A percentile compares a stretch with the other conserved stretches of the same genome.
Evolutionary conservation across 768 basidiomycete species (phyloP).

Genomic region (Kwoniella dendrophila): DNA sequence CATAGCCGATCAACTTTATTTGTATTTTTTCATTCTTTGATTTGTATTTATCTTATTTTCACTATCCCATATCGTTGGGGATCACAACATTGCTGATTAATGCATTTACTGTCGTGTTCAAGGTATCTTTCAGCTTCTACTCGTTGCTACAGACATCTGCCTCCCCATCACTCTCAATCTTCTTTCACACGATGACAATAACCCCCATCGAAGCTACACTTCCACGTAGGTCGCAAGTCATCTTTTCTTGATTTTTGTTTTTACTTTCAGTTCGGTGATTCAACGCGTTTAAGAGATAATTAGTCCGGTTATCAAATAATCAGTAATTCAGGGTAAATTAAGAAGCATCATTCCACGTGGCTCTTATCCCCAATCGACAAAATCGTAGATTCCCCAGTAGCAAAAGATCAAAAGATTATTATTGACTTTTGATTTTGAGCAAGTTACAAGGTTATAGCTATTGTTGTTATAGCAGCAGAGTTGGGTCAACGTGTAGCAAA

Average conservation of each 20-base stretch:
- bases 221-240: background rate
- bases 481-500: background rate
- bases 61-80: slow-evolving; percentile 13
- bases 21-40: background rate
- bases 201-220: background rate
- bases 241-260: no score
- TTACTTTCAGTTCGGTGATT: background rate
- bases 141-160: background rate
- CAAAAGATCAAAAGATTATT: background rate
- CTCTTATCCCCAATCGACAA: slow-evolving; percentile 13
- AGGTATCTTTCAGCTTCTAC: background rate
- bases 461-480: background rate
- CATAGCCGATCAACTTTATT: slow-evolving; percentile 22
- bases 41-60: no score
- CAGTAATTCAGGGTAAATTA: background rate
- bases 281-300: no score
- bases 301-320: slow-evolving; percentile 11
- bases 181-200: no score
- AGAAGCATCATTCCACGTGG: slow-evolving; percentile 14
- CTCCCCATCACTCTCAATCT: background rate
- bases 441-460: background rate
- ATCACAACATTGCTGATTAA: background rate
- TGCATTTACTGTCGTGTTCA: background rate
- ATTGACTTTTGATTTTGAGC: no score
- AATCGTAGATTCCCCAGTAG: slow-evolving; percentile 9